phyloP scores from a whole-genome alignment of 805 yeast species.

The Pichia rugopelliculosa region DNA sequence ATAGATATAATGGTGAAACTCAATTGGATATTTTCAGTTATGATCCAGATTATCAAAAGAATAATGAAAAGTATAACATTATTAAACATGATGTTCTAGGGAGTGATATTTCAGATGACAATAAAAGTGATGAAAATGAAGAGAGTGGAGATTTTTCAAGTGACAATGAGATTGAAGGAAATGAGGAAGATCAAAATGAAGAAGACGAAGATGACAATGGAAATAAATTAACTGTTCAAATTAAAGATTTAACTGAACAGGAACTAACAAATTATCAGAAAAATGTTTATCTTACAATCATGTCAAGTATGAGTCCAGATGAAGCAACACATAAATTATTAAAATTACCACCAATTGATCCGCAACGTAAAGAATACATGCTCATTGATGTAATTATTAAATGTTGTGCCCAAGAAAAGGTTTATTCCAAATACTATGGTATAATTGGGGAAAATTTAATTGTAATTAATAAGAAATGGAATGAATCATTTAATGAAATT shows the following conservation, averaged over 20 bases:
- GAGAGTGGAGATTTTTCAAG: conserved; percentile 10
- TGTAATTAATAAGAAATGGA: conserved; percentile 49
- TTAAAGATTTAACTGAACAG: conserved; percentile 64
- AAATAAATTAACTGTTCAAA: conserved; percentile 22
- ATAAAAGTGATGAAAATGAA: conserved; percentile 10
- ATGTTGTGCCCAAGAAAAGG: conserved; percentile 78
- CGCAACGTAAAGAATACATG: conserved; percentile 38
- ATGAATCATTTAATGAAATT: conserved; percentile 38
- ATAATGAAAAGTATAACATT: conserved; percentile 41
- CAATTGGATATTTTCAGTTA: conserved; percentile 40
- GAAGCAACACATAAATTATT: conserved; percentile 87
- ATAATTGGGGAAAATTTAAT: conserved; percentile 63
- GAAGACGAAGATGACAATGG: conserved; percentile 17
- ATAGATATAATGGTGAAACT: conserved; percentile 38
- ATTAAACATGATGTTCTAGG: conserved; percentile 41
- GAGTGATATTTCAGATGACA: conserved; percentile 24
- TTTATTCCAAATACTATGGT: conserved; percentile 82
- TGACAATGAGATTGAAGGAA: conserved; percentile 13
- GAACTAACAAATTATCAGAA: conserved; percentile 61
- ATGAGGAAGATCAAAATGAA: conserved; percentile 20
- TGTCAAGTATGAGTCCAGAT: conserved; percentile 85
- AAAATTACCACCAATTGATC: conserved; percentile 36
- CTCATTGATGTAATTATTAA: conserved; percentile 69
- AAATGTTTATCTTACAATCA: conserved; percentile 69
- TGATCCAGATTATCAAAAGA: conserved; percentile 43